Evolutionary conservation across 495 filamentous ascomycete genomes (phyloP).

Genomic region (Neurospora tetraspora): DNA sequence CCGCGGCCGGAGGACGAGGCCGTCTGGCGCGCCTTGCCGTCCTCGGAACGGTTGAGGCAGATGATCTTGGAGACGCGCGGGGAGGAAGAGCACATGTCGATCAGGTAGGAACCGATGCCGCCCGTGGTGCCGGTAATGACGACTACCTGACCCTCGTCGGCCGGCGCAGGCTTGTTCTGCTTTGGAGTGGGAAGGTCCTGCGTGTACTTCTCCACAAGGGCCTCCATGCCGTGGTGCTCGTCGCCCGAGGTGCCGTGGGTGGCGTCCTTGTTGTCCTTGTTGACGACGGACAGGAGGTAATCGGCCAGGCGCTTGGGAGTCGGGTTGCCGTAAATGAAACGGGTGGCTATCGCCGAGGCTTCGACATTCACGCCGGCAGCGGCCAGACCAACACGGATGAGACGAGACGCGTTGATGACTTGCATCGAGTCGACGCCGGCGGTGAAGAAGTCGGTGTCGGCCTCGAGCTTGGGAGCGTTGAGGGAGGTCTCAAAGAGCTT

Average conservation of each 20-base stretch:
- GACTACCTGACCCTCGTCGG: conserved; percentile 31
- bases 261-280: conserved; percentile 9
- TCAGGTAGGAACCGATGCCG: conserved; percentile 47
- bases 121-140: conserved; percentile 52
- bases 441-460: conserved; percentile 34
- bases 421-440: conserved; percentile 45
- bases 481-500: conserved; percentile 23
- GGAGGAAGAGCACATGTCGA: conserved; percentile 30
- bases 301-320: conserved; percentile 25
- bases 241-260: conserved; percentile 5
- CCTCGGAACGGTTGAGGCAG: conserved; percentile 44
- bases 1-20: conserved; percentile 22
- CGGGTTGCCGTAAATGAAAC: conserved; percentile 31
- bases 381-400: conserved; percentile 24
- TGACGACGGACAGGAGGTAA: conserved; percentile 16
- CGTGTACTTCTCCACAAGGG: conserved; percentile 31
- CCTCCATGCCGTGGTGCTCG: conserved; percentile 22
- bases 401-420: conserved; percentile 26
- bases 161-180: conserved; percentile 21
- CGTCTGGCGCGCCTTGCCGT: conserved; percentile 27
- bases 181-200: conserved; percentile 15
- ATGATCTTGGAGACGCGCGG: conserved; percentile 37
- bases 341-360: conserved; percentile 21
- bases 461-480: conserved; percentile 18
- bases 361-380: conserved; percentile 20